A percentile compares a stretch with the other conserved stretches of the same genome.
Evolutionary conservation across 2,329 filamentous ascomycete genomes (phyloP).

Genomic region (Didymella lethalis): DNA sequence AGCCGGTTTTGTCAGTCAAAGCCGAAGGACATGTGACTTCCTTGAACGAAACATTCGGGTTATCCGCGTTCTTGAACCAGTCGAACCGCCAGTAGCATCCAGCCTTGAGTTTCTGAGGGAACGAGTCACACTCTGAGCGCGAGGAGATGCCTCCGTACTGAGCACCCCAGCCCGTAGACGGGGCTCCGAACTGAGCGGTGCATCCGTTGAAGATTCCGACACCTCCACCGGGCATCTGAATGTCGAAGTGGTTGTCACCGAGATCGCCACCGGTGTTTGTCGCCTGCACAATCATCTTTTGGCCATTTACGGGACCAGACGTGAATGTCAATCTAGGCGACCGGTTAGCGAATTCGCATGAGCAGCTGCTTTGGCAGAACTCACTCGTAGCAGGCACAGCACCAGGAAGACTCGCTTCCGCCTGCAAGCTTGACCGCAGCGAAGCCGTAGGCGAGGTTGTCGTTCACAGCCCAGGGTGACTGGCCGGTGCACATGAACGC

Average conservation of each 20-base stretch:
- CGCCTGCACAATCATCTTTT: conserved; percentile 70
- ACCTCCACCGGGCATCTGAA: conserved; percentile 50
- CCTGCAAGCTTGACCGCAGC: conserved; percentile 66
- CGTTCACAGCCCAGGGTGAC: conserved; percentile 67
- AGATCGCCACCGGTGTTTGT: conserved; percentile 64
- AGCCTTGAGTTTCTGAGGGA: conserved; percentile 47
- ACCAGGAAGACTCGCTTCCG: conserved; percentile 65
- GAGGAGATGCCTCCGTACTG: conserved; percentile 48
- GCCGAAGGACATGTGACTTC: conserved; percentile 46
- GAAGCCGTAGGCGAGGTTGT: conserved; percentile 69
- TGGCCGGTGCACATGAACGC: conserved; percentile 69
- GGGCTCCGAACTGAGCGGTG: conserved; percentile 45
- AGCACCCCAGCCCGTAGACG: conserved; percentile 44
- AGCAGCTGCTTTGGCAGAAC: conserved; percentile 2
- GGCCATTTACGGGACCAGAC: conserved; percentile 62
- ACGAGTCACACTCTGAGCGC: conserved; percentile 43
- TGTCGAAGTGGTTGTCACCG: conserved; percentile 48
- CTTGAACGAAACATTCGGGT: conserved; percentile 45
- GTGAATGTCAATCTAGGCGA: conserved; percentile 62
- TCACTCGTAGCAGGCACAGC: conserved; percentile 69
- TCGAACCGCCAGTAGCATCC: conserved; percentile 51
- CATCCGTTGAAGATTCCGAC: conserved; percentile 49
- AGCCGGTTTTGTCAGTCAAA: conserved; percentile 43
- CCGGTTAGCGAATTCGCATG: conserved; percentile 17
- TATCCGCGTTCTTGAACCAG: conserved; percentile 47